Conservation (phyloP, 2,329 filamentous ascomycete species). For the Sarocladium kiliense region DNA sequence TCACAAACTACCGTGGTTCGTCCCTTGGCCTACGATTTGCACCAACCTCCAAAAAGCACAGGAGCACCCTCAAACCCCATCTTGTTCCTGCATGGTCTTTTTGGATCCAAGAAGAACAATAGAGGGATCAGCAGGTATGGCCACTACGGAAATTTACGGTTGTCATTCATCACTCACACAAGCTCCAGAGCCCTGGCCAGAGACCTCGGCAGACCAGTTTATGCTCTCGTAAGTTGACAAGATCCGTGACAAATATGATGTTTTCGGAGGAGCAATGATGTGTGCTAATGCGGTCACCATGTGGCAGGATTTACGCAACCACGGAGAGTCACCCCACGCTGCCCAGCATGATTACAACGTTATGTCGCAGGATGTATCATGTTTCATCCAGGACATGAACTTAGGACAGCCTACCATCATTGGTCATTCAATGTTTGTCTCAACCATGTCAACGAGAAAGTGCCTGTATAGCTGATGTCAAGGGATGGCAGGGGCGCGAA, state of each 20-base stretch:
- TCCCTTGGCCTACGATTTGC: slow-evolving; percentile 59
- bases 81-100: slow-evolving; percentile 85
- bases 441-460: not conserved
- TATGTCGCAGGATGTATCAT: slow-evolving; percentile 78
- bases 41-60: slow-evolving; percentile 46
- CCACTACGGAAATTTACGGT: not conserved
- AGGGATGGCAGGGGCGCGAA: slow-evolving; percentile 68
- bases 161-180: slow-evolving; percentile 11
- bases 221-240: slow-evolving; percentile 63
- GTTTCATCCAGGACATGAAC: slow-evolving; percentile 69
- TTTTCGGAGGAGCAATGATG: too few species aligned
- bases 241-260: too few species aligned
- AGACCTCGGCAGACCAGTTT: slow-evolving; percentile 75
- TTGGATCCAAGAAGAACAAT: slow-evolving; percentile 95
- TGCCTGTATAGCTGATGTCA: not conserved
- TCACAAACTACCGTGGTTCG: slow-evolving; percentile 19
- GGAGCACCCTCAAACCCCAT: slow-evolving; percentile 53
- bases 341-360: slow-evolving; percentile 70
- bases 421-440: slow-evolving; percentile 82
- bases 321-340: slow-evolving; percentile 82
- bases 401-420: slow-evolving; percentile 72
- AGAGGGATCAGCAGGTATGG: slow-evolving; percentile 86
- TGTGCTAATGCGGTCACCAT: not conserved
- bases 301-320: slow-evolving; percentile 78
- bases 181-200: slow-evolving; percentile 67